Conservation (phyloP, 129 eudicot genomes). For the Apium graveolens region DNA sequence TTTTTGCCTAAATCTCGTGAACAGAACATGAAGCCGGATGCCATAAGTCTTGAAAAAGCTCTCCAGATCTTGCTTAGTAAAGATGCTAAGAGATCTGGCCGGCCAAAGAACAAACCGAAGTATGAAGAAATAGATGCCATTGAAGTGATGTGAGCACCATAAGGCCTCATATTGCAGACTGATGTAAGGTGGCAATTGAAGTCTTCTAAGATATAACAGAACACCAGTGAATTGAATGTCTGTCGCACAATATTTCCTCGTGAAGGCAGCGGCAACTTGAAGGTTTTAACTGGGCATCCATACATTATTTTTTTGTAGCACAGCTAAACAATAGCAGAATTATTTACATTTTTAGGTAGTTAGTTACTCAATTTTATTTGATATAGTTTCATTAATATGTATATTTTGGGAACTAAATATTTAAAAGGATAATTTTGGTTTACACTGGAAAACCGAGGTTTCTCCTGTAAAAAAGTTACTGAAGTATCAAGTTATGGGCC, state of each 20-base stretch:
- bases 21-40: conserved; percentile 55
- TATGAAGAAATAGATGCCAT: conserved; percentile 14
- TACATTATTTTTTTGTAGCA: neutral
- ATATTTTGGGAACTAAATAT: neutral
- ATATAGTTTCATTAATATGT: neutral
- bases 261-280: neutral
- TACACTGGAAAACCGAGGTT: neutral
- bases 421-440: neutral
- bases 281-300: neutral
- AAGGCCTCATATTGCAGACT: neutral
- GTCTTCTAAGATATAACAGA: neutral
- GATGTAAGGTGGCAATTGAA: neutral
- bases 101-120: conserved; percentile 54
- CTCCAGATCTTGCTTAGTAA: conserved; percentile 53
- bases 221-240: neutral
- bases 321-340: neutral
- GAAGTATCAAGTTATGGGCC: neutral
- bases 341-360: neutral
- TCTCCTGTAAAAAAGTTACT: neutral
- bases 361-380: neutral
- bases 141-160: conserved; percentile 17
- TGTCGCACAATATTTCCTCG: neutral
- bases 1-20: conserved; percentile 3
- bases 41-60: conserved; percentile 65
- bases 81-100: conserved; percentile 59